Base-by-base conservation (phyloP, 2,329 filamentous ascomycete genomes). In the Lasiodiplodia citricola region DNA sequence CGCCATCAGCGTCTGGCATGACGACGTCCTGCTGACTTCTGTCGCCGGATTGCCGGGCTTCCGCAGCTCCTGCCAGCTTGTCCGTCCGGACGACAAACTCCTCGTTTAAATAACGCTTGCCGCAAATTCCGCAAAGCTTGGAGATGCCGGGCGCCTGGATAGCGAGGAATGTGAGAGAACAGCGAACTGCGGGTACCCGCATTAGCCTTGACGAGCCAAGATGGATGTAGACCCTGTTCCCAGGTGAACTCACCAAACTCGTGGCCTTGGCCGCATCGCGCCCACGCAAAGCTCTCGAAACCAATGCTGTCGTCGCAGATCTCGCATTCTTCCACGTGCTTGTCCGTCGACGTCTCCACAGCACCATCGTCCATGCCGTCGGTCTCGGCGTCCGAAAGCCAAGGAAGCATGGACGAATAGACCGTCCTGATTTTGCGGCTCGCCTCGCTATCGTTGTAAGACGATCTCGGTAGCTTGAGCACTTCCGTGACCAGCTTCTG, bases 101-200 rank as follows among this genome's bases (percentile, higher is more conserved):
- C 58, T 85, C 83, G 55, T 81, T 82, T 8, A 87, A 71, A 71
- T 82, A 86, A 55, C 84, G 82, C 31, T 77, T 82, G 14, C 75
- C 80, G 72, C 87, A 89, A n/a, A 83, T 76, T 21, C 82, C 82
- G 74, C 87, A 89, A 62, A 80, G 81, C 72, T 87, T 87, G 14
- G 85, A 84, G 2, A 84, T 79, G 1, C 82, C 82, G 2, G 87
- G 86, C 41, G 83, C 81, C 73, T 87, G 86, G 7, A 88, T 87
- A 1, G 85, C 80, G 6, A 87, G 72, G 64, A 87, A 85, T n/a
- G 84, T 86, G 25, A 88, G 71, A 14, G 80, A 81, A 72, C 87
- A 89, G 44, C 87, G 81, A n/a, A 79, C 83, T 85, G 69, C 37
- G 28, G 60, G 38, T 37, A 50, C 28, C 55, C 57, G n/a, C 35